Conservation (phyloP, 768 basidiomycete species). For the Mycena metata region DNA sequence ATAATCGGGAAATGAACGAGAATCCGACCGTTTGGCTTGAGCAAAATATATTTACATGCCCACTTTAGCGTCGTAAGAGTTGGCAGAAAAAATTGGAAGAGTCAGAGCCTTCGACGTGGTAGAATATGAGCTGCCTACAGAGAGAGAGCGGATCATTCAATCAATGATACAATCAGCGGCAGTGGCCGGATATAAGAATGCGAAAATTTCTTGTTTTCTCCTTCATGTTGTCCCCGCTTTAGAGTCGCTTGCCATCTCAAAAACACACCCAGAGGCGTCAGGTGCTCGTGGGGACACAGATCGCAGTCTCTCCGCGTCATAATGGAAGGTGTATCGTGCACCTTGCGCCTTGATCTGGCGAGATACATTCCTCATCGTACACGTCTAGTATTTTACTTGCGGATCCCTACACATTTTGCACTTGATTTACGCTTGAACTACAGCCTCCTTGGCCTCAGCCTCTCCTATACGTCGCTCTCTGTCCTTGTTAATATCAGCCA, state of each 20-base stretch:
- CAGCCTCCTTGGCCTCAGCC: conserved; percentile 46
- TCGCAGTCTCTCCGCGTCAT: conserved; percentile 42
- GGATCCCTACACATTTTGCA: not conserved
- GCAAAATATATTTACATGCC: too few species aligned
- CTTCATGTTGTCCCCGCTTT: conserved; percentile 68
- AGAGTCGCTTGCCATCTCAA: conserved; percentile 78
- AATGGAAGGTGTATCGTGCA: conserved; percentile 30
- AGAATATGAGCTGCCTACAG: too few species aligned
- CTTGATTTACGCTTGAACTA: conserved; percentile 27
- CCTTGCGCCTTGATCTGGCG: conserved; percentile 38
- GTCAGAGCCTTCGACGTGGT: too few species aligned
- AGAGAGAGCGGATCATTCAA: too few species aligned
- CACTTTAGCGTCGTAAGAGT: too few species aligned
- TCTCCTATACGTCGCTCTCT: conserved; percentile 63
- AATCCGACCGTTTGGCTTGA: conserved; percentile 1
- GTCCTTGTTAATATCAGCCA: conserved; percentile 87
- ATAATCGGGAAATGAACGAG: not conserved
- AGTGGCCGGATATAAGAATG: conserved; percentile 38
- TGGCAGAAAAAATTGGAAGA: too few species aligned
- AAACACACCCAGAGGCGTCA: conserved; percentile 58
- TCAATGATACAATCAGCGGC: too few species aligned
- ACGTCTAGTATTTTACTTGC: conserved; percentile 16
- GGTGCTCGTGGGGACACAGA: conserved; percentile 83
- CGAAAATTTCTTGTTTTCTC: conserved; percentile 33
- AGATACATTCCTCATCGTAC: conserved; percentile 37